Base-by-base conservation (phyloP, 2,329 filamentous ascomycete species). In the Paecilomyces variotii region DNA sequence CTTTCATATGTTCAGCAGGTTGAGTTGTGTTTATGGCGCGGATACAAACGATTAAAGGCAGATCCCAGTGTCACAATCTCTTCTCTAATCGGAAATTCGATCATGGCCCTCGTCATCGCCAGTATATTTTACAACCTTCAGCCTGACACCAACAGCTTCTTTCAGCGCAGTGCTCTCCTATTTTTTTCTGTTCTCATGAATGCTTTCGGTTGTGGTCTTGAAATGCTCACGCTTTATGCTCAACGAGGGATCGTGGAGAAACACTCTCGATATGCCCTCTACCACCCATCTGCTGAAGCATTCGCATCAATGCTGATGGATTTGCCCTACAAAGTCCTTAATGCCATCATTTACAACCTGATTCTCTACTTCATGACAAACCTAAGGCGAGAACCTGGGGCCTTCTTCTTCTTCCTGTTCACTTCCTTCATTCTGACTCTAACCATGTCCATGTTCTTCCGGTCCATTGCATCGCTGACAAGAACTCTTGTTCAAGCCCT, bases 181-280 rank as follows among this genome's bases (percentile, higher is more conserved):
- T 96, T 96, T 83, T 94, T 96, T 70, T 89, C 90, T 64, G 86
- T 91, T 68, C 79, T 96, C 60, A 86, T 94, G 78, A 95, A 94
- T 72, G 90, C 90, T 53, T 94, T 95, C 68, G 82, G 87, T 61
- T 88, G 85, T 70, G 88, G 88, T 58, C 82, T 94, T 45, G 90
- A 94, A 74, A 94, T 96, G 70, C 75, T 94, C 34, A 91, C 89
- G 0, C 81, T 96, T 3, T 97, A 94, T 70, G 84, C 89, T 1
- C 91, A 96, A 82, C 87, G 92, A 39, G 88, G 89, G 1, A 96
- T 96, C 66, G 90, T 97, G 60, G 91, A 96, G 70, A 96, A 96
- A 72, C 92, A 97, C 66, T 78, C 82, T 58, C 85, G 88, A 59
- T 96, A 96, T 70, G 91, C 91, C 19, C 81, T 96, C 19, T 96